Base-by-base conservation (phyloP, 352 stramenopile species). In the Phytophthora hibernalis region DNA sequence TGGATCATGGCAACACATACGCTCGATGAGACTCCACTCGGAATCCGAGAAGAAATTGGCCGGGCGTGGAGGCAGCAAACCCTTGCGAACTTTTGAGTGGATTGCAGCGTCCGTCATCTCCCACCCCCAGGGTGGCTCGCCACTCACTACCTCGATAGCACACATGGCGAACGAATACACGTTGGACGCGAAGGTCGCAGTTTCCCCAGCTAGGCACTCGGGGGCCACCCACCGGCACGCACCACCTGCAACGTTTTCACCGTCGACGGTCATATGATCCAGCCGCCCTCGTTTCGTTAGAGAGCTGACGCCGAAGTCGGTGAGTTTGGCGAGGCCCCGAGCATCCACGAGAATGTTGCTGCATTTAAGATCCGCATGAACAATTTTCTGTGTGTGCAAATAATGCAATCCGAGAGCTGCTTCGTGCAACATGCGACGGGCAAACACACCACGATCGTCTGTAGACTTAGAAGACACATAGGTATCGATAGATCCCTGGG, bases 121-220 rank as follows among this genome's bases (percentile, higher is more conserved):
- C 22, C 44, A 38, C 0, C 59, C 51, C 71, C 68, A 82, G 0
- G 74, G 74, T n/a, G 68, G 13, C 7, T 63, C 37, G 1, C 61
- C 63, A 40, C 49, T 79, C 5, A 81, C 35, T 1, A 72, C 59
- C 57, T 81, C 65, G 3, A 82, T 65, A 20, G 70, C 70, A 24
- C 71, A 79, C 68, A 85, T 77, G 5, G 62, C 71, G 8, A 85
- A 68, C 5, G 54, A 61, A n/a, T 77, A 82, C 2, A 85, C 56
- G 42, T 83, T 79, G n/a, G 74, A 79, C 28, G 65, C 68, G 20
- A 66, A 68, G 0, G 66, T 61, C 22, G 61, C 18, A 2, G 24
- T n/a, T 35, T 60, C 44, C 0, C 63, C 73, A 13, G n/a, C 5
- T 24, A 79, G 24, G n/a, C 65, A 66, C 37, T 84, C 76, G 0